Evolutionary conservation across 306 rosid species (phyloP).

Genomic region (Luffa acutangula): DNA sequence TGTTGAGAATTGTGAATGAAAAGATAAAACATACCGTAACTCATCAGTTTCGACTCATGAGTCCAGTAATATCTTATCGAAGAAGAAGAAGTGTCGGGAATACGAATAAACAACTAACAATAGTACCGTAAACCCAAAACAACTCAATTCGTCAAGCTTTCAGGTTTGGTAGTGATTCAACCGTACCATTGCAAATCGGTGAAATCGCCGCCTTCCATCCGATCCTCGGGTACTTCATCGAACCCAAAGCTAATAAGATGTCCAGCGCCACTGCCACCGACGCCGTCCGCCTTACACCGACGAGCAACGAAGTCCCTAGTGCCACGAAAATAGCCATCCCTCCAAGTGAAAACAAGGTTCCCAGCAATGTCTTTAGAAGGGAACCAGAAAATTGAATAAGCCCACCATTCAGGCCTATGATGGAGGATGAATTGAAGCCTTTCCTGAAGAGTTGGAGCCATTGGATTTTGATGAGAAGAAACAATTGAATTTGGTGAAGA

Average conservation of each 20-base stretch:
- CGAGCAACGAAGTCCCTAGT: not conserved
- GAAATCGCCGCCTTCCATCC: not conserved
- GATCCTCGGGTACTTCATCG: not conserved
- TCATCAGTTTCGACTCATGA: not conserved
- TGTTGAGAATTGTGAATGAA: no score
- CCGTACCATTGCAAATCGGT: slow-evolving; percentile 19
- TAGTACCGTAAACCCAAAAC: not conserved
- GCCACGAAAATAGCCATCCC: slow-evolving; percentile 29
- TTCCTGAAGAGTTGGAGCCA: slow-evolving; percentile 20
- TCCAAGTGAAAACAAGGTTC: slow-evolving; percentile 18
- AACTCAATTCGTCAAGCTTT: not conserved
- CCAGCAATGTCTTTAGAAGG: slow-evolving; percentile 16
- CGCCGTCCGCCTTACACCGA: not conserved
- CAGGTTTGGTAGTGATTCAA: not conserved
- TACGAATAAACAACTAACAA: no score
- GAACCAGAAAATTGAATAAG: slow-evolving; percentile 42
- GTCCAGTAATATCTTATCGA: not conserved
- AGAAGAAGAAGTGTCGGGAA: no score
- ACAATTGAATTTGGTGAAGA: not conserved
- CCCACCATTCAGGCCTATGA: slow-evolving; percentile 41
- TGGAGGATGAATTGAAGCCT: slow-evolving; percentile 29
- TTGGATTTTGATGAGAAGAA: not conserved
- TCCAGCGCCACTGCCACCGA: not conserved
- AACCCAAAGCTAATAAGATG: not conserved
- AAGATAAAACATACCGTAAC: not conserved